These are phyloP conservation scores for Sporodiniella umbellata DNA, from an alignment of 371 early-diverging fungal species.

Conservation along the genomic window DNA sequence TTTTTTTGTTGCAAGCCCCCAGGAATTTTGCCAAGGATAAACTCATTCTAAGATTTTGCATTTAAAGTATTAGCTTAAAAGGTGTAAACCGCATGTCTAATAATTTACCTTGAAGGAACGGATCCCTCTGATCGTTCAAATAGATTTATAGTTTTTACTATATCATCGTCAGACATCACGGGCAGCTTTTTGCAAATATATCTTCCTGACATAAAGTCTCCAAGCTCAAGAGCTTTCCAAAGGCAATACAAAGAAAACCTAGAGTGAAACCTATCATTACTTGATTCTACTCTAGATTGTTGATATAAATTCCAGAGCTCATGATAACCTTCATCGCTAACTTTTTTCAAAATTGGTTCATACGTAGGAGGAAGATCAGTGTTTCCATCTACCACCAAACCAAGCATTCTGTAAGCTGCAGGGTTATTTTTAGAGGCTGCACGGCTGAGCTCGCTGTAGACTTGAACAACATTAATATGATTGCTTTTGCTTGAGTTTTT, in stretches of 20 bases:
- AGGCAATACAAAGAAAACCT: conserved; percentile 15
- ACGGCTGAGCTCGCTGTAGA: conserved; percentile 7
- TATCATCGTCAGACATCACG: conserved; percentile 10
- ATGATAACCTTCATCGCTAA: background rate
- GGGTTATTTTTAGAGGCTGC: conserved; percentile 10
- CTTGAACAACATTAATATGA: conserved; percentile 2
- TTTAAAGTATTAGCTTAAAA: too few relatives aligned
- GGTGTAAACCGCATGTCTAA: background rate
- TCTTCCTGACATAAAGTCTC: conserved; percentile 16
- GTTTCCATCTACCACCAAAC: conserved; percentile 3
- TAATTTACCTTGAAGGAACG: conserved; percentile 12
- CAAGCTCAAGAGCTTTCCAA: conserved; percentile 16
- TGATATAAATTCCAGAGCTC: background rate
- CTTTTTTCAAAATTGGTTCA: background rate
- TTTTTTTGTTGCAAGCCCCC: conserved; percentile 1
- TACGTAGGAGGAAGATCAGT: conserved; percentile 3
- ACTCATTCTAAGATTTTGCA: conserved; percentile 17
- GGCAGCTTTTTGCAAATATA: conserved; percentile 2
- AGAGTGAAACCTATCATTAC: background rate
- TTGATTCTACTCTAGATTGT: background rate
- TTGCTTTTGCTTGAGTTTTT: conserved; percentile 1
- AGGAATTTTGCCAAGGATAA: conserved; percentile 14
- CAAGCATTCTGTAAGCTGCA: conserved; percentile 17
- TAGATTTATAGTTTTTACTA: conserved; percentile 6
- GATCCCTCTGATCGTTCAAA: conserved; percentile 10